Conservation (phyloP, 441 rosid species). For the Lepidium campestre region DNA sequence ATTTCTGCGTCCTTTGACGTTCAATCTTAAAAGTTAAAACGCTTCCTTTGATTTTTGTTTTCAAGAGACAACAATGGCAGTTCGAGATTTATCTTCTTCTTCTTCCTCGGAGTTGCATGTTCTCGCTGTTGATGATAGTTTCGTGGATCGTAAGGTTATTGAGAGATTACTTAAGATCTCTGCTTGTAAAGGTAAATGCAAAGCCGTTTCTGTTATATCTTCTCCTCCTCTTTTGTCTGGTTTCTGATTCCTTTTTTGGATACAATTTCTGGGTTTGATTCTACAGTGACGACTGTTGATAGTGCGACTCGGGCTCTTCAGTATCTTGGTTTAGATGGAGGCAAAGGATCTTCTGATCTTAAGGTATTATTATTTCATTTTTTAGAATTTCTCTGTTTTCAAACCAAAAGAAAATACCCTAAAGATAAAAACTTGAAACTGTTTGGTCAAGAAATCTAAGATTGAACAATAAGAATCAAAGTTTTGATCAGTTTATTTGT, state of each 20-base stretch:
- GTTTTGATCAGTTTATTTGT: neutral
- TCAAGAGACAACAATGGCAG: conserved; percentile 24
- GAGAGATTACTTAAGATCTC: conserved; percentile 72
- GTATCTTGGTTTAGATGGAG: conserved; percentile 83
- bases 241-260: neutral
- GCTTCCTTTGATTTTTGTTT: neutral
- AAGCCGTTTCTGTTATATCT: neutral
- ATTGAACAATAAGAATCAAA: neutral
- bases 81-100: conserved; percentile 17
- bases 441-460: conserved; percentile 11
- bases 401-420: neutral
- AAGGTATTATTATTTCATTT: conserved; percentile 31
- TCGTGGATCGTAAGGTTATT: conserved; percentile 68
- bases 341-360: conserved; percentile 38
- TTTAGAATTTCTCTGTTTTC: conserved; percentile 2
- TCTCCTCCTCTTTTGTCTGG: neutral
- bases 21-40: neutral
- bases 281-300: conserved; percentile 80
- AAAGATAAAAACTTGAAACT: neutral
- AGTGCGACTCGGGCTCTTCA: conserved; percentile 84
- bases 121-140: conserved; percentile 88
- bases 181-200: conserved; percentile 62
- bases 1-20: conserved; percentile 4
- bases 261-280: neutral
- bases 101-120: conserved; percentile 67